Percentiles rank a stretch among this genome's conserved stretches.
These are phyloP conservation scores for Aureobasidium leucospermi DNA, from an alignment of 2,329 filamentous ascomycete genomes.

Conservation along the genomic window DNA sequence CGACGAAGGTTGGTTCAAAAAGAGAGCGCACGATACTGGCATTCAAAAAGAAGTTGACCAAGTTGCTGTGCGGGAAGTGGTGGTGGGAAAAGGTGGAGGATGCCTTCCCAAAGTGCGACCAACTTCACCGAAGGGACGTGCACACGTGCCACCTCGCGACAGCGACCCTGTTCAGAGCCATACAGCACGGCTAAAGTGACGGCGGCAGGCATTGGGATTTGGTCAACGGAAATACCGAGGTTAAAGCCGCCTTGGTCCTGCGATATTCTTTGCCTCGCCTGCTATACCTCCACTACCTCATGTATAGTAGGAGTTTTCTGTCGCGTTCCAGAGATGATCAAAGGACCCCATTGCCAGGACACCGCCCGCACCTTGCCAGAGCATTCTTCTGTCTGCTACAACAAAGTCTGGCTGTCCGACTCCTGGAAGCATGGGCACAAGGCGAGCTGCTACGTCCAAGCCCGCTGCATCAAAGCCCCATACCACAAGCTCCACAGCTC, in stretches of 20 bases:
- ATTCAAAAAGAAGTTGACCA: neutral
- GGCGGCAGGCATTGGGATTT: neutral
- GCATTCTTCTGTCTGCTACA: constrained; percentile 38
- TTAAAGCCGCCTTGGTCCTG: neutral
- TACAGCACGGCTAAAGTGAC: neutral
- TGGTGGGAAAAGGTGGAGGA: neutral
- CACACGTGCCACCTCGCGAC: neutral
- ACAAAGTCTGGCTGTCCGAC: constrained; percentile 53
- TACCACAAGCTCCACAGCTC: constrained; percentile 47
- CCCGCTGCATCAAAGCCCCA: constrained; percentile 46
- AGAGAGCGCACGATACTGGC: neutral
- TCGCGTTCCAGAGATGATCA: constrained; percentile 47
- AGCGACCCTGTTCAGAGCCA: neutral
- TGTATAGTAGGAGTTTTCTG: constrained; percentile 38
- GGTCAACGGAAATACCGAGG: neutral
- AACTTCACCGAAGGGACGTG: neutral
- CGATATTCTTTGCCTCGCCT: neutral
- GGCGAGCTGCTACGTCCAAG: constrained; percentile 42
- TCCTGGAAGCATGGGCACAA: constrained; percentile 50
- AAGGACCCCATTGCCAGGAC: constrained; percentile 50
- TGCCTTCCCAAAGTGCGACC: constrained; percentile 2
- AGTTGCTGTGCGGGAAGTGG: neutral
- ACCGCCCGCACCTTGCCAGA: constrained; percentile 46
- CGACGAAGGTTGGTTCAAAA: constrained; percentile 2
- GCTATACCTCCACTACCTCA: constrained; percentile 12